A percentile compares a stretch with the other conserved stretches of the same genome.
Evolutionary conservation across 305 asterid genomes (phyloP).

Genomic region (Ilex paraguariensis): DNA sequence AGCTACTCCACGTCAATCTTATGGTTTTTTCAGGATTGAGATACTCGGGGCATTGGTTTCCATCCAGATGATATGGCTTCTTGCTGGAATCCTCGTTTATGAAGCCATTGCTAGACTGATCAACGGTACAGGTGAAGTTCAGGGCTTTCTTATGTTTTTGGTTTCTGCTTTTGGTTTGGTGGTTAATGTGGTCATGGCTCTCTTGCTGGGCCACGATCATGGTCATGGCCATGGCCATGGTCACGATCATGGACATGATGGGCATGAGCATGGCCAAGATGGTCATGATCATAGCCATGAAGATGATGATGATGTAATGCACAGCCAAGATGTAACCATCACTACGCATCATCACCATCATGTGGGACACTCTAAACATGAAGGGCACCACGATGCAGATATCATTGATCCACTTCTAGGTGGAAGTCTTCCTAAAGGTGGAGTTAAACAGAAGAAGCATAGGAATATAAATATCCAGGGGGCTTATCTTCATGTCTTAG

Average conservation of each 20-base stretch:
- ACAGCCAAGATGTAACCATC: conserved; percentile 50
- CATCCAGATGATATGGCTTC: conserved; percentile 89
- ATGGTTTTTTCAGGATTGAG: conserved; percentile 83
- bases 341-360: conserved; percentile 41
- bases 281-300: conserved; percentile 6
- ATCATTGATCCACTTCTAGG: conserved; percentile 40
- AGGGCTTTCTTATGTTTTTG: conserved; percentile 74
- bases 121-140: conserved; percentile 59
- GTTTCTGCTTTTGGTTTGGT: conserved; percentile 74
- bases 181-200: conserved; percentile 72
- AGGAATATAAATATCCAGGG: conserved; percentile 75
- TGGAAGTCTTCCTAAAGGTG: conserved; percentile 20
- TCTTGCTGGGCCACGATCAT: conserved; percentile 74
- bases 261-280: conserved; percentile 33
- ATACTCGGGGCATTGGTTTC: conserved; percentile 82
- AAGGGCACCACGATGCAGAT: conserved; percentile 35
- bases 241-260: conserved; percentile 28
- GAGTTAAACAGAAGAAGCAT: conserved; percentile 34
- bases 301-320: conserved; percentile 25
- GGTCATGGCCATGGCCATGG: conserved; percentile 44
- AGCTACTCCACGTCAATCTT: conserved; percentile 84
- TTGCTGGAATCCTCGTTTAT: conserved; percentile 82
- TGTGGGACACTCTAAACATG: conserved; percentile 27
- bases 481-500: conserved; percentile 84
- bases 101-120: conserved; percentile 70